Percentiles rank a stretch among this genome's conserved stretches.
Conservation (phyloP, 2,329 filamentous ascomycete genomes). For the Hansfordia pulvinata region DNA sequence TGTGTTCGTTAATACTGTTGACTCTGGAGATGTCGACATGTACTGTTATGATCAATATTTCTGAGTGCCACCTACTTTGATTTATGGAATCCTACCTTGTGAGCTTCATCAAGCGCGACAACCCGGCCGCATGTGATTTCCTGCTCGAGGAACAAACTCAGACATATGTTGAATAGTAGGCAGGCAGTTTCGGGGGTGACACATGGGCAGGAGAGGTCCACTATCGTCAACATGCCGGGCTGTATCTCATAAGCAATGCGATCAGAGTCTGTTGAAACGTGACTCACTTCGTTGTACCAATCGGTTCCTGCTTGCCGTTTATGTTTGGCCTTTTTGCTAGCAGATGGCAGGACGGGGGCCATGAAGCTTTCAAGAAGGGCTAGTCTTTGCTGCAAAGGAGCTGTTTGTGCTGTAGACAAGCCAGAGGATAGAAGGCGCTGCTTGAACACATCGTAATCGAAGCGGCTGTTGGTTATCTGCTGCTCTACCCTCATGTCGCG, state of each 20-base stretch:
- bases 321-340: too few relatives aligned
- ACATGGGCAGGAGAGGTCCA: slow-evolving; percentile 64
- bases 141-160: slow-evolving; percentile 51
- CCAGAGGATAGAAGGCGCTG: slow-evolving; percentile 16
- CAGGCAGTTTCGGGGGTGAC: slow-evolving; percentile 55
- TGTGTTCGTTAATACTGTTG: slow-evolving; percentile 44
- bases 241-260: too few relatives aligned
- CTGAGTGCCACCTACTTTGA: neutral
- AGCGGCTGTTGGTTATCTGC: slow-evolving; percentile 20
- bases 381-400: slow-evolving; percentile 44
- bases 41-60: too few relatives aligned
- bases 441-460: slow-evolving; percentile 38
- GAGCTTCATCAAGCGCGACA: slow-evolving; percentile 63
- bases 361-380: slow-evolving; percentile 53
- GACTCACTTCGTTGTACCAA: slow-evolving; percentile 14
- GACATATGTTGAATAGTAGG: slow-evolving; percentile 57
- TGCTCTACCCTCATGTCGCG: slow-evolving; percentile 37
- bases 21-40: slow-evolving; percentile 26
- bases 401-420: slow-evolving; percentile 33
- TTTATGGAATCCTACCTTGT: slow-evolving; percentile 50
- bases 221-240: slow-evolving; percentile 43
- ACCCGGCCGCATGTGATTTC: slow-evolving; percentile 27
- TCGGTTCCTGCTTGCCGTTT: slow-evolving; percentile 11
- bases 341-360: too few relatives aligned
- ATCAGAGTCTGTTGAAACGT: too few relatives aligned